A percentile compares a stretch with the other conserved stretches of the same genome.
Conservation (phyloP, 2,329 filamentous ascomycete genomes). For the Massarina eburnea region DNA sequence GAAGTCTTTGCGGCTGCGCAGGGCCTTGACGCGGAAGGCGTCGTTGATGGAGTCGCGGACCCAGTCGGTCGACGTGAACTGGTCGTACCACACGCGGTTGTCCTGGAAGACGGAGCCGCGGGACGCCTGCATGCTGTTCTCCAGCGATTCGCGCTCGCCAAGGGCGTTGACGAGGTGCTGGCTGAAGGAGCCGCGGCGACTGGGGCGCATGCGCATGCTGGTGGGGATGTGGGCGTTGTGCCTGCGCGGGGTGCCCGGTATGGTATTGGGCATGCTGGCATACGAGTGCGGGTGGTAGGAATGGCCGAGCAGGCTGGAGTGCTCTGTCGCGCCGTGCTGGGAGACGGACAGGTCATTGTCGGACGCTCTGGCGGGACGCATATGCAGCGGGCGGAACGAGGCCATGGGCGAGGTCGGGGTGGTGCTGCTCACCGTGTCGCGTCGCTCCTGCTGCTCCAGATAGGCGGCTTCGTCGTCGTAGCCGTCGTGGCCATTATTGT, state of each 20-base stretch:
- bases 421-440: constrained; percentile 36
- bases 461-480: constrained; percentile 29
- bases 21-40: constrained; percentile 80
- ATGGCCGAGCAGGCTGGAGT: constrained; percentile 50
- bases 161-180: constrained; percentile 63
- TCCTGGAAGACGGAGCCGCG: constrained; percentile 70
- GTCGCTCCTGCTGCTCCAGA: constrained; percentile 28
- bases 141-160: constrained; percentile 46
- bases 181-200: constrained; percentile 41
- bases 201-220: constrained; percentile 34
- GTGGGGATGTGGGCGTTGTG: constrained; percentile 40
- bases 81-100: constrained; percentile 96
- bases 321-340: constrained; percentile 47
- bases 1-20: constrained; percentile 80
- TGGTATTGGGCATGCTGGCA: constrained; percentile 40
- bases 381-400: constrained; percentile 29
- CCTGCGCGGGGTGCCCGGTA: constrained; percentile 44
- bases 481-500: constrained; percentile 31
- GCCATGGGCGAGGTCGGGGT: constrained; percentile 38
- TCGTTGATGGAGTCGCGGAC: constrained; percentile 97
- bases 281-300: constrained; percentile 41
- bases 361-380: constrained; percentile 35
- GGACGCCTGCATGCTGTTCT: constrained; percentile 62
- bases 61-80: constrained; percentile 97
- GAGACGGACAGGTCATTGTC: constrained; percentile 37